Evolutionary conservation across 177 flowering plant genomes (phyloP), one percentile per base, ranked within the genome.

Genomic region (Vitis hybrid): DNA sequence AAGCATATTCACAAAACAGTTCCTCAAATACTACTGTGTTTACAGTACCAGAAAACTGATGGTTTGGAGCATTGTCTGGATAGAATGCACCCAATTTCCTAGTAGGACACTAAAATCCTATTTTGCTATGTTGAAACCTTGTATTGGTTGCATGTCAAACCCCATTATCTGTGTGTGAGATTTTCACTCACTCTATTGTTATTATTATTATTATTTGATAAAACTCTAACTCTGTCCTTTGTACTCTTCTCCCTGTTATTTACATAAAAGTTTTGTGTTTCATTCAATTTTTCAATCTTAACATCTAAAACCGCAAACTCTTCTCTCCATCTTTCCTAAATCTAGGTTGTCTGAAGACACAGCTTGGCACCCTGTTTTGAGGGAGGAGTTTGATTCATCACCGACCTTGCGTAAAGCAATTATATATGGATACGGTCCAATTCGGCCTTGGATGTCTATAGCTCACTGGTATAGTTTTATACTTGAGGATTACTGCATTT

Each of bases 381-480:
- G 66, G 77, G 85, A 83, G 65, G 87, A 92, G 72, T 80, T 92
- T 71, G 86, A 94, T 11, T 70, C 86, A 57, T 73, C 80, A 60
- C 85, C 91, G 39, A 1, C 76, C 62, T 73, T 89, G 54, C 89
- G 91, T 21, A 91, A 89, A 79, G 93, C 94, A 67, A 86, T 94
- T 9, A 77, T 85, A 65, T 84, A 59, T 68, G 98, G 83, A 62
- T 94, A 88, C 74, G 97, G 97, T 19, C 94, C 91, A 57, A 56
- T 94, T 60, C 83, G 97, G 51, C 81, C 97, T 59, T 91, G 87
- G 91, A 89, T 94, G 97, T 91, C 95, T 34, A 94, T 94, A 70
- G 90, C 81, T 70, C 98, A 91, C 80, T 94, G 98, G 98, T 94
- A 85, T 34, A 39, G 7, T 39, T 39, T 39, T 39, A 7, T 39